Conservation (phyloP, 1,139 yeast species). For the Yarrowia galli region DNA sequence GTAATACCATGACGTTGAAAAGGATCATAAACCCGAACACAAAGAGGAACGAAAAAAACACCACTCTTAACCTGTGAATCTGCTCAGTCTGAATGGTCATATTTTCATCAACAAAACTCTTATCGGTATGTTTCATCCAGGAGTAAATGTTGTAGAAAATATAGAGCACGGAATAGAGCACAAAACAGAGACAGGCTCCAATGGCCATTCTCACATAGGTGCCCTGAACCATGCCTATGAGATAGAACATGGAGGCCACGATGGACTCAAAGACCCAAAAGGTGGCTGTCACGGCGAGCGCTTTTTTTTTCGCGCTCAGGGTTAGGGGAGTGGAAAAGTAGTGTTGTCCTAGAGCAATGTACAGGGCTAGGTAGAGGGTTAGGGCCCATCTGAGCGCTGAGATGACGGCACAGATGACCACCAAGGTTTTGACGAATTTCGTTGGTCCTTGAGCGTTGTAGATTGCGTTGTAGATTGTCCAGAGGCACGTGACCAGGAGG, state of each 20-base stretch:
- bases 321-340: slow-evolving; percentile 23
- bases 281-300: slow-evolving; percentile 12
- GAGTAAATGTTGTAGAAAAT: slow-evolving; percentile 14
- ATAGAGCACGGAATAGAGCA: slow-evolving; percentile 1
- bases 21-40: slow-evolving; percentile 8
- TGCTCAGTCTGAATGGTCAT: slow-evolving; percentile 26
- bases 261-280: slow-evolving; percentile 17
- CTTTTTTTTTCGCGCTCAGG: slow-evolving; percentile 13
- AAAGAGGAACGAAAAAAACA: neutral
- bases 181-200: slow-evolving; percentile 30
- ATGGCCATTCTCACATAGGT: slow-evolving; percentile 16
- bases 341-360: slow-evolving; percentile 21
- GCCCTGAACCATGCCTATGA: slow-evolving; percentile 25
- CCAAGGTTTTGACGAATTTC: neutral
- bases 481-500: too few relatives aligned
- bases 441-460: slow-evolving; percentile 14
- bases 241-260: slow-evolving; percentile 29
- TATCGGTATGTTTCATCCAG: slow-evolving; percentile 21
- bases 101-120: slow-evolving; percentile 15
- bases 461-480: slow-evolving; percentile 4
- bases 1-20: slow-evolving; percentile 17
- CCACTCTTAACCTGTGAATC: neutral
- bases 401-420: slow-evolving; percentile 7
- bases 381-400: slow-evolving; percentile 19
- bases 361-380: neutral